Conservation (phyloP, 2,329 filamentous ascomycete genomes). For the Cytospora chrysosperma region DNA sequence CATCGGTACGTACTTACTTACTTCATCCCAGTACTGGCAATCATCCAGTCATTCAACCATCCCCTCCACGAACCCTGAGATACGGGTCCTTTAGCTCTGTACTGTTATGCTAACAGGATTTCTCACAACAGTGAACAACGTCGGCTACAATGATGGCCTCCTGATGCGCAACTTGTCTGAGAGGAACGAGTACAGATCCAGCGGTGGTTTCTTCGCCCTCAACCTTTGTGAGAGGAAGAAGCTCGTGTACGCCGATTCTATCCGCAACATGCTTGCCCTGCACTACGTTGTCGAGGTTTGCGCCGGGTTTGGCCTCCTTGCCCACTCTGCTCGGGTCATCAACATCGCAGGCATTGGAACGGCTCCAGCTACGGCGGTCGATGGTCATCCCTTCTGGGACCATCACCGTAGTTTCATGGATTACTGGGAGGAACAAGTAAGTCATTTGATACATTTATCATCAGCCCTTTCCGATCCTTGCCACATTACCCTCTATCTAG, state of each 20-base stretch:
- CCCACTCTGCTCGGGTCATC: background rate
- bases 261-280: slow-evolving; percentile 1
- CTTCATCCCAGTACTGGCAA: background rate
- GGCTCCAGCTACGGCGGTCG: background rate
- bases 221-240: background rate
- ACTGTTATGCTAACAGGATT: background rate
- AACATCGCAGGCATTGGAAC: slow-evolving; percentile 3
- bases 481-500: no score
- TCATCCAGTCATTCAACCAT: no score
- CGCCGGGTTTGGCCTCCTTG: background rate
- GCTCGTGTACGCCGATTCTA: background rate
- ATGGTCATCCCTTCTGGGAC: background rate
- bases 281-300: background rate
- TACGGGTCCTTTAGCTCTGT: no score
- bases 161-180: no score
- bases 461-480: background rate
- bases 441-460: background rate
- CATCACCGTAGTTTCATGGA: background rate
- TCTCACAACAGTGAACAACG: slow-evolving; percentile 3
- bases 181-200: no score
- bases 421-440: background rate
- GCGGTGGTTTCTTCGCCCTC: background rate
- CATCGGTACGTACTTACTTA: background rate
- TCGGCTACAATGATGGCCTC: background rate
- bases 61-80: no score